A percentile compares a stretch with the other conserved stretches of the same genome.
These are phyloP conservation scores for Crataegus laevigata DNA, from an alignment of 306 rosid genomes.

Conservation along the genomic window DNA sequence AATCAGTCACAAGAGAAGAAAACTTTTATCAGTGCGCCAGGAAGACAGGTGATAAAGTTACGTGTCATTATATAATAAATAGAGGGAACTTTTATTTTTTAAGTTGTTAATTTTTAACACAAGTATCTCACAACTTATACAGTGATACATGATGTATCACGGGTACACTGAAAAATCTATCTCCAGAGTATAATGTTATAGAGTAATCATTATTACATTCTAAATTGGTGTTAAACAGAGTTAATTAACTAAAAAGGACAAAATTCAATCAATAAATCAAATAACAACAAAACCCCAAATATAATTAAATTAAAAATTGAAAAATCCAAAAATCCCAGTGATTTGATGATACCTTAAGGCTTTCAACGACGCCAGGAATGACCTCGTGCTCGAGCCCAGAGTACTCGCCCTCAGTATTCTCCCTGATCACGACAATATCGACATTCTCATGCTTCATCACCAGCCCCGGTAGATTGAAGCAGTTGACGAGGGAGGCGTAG, in stretches of 20 bases:
- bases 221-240: not conserved
- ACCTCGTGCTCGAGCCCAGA: conserved; percentile 87
- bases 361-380: conserved; percentile 88
- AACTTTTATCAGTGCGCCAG: too few relatives aligned
- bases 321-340: not conserved
- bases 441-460: conserved; percentile 66
- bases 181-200: not conserved
- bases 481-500: conserved; percentile 83
- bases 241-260: not conserved
- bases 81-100: too few relatives aligned
- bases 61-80: too few relatives aligned
- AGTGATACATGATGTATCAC: not conserved
- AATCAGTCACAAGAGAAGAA: not conserved
- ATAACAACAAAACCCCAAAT: not conserved
- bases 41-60: too few relatives aligned
- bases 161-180: too few relatives aligned
- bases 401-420: conserved; percentile 87
- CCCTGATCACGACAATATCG: conserved; percentile 78
- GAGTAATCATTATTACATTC: not conserved
- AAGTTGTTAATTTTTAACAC: too few relatives aligned
- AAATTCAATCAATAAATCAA: not conserved
- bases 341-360: conserved; percentile 54
- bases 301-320: not conserved
- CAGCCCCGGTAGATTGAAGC: conserved; percentile 69
- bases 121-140: rapidly evolving